Evolutionary conservation across 2,329 filamentous ascomycete genomes (phyloP).

Genomic region (Lecanicillium sp.): DNA sequence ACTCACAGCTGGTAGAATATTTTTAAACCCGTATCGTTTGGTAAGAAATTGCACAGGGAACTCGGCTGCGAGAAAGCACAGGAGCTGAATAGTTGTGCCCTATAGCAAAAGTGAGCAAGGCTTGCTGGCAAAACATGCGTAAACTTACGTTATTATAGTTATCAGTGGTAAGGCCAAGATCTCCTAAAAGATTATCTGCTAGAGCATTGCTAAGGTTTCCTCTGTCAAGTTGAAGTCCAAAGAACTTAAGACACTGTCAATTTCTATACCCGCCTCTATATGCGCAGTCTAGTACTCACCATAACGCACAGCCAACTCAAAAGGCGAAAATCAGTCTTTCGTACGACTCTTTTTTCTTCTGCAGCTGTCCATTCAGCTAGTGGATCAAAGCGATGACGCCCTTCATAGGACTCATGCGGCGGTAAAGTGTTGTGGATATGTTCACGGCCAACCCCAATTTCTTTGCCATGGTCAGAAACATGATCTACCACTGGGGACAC

Average conservation of each 20-base stretch:
- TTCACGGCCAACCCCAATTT: conserved; percentile 27
- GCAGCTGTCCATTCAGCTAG: conserved; percentile 40
- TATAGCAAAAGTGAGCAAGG: conserved; percentile 5
- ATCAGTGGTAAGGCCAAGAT: conserved; percentile 37
- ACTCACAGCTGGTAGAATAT: conserved; percentile 35
- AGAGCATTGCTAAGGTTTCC: conserved; percentile 55
- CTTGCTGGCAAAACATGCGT: too few species aligned
- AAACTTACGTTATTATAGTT: conserved; percentile 43
- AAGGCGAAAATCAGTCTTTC: conserved; percentile 39
- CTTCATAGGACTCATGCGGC: conserved; percentile 28
- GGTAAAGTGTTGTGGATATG: conserved; percentile 23
- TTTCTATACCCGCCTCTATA: background rate
- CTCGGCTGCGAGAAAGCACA: conserved; percentile 46
- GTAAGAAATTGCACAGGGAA: conserved; percentile 48
- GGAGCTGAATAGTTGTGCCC: conserved; percentile 46
- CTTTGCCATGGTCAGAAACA: conserved; percentile 9
- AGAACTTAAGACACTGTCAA: conserved; percentile 32
- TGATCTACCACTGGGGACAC: conserved; percentile 14
- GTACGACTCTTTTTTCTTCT: conserved; percentile 47
- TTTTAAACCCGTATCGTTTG: conserved; percentile 30
- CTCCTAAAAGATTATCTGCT: conserved; percentile 52
- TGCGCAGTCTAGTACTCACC: conserved; percentile 15
- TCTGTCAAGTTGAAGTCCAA: conserved; percentile 54
- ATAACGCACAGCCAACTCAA: conserved; percentile 35
- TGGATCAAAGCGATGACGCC: conserved; percentile 32